Evolutionary conservation across 2,329 filamentous ascomycete species (phyloP), one percentile per base, ranked within the genome.

Genomic region (Orbilia ellipsospora): DNA sequence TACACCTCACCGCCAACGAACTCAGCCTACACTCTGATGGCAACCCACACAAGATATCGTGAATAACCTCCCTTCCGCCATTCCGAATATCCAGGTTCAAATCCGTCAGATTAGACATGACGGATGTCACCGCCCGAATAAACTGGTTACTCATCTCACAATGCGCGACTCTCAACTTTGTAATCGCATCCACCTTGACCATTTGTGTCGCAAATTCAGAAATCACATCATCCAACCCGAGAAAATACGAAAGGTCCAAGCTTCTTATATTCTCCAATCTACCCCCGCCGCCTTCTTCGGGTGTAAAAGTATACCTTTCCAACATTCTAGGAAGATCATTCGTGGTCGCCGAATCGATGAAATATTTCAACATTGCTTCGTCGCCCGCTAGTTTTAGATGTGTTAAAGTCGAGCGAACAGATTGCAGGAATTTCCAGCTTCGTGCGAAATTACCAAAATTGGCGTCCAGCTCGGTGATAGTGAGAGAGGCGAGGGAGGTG

Each of bases 151-250:
- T 44, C 6, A 2, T 3, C n/a, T 36, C 15, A 16, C 55, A 59
- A 3, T 18, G 8, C 6, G 44, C 2, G 16, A 59, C 44, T 59
- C 12, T 59, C 12, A 59, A 20, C 15, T 28, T 20, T 3, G 1
- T 13, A 6, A 59, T 8, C 10, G 2, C 44, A 28, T 59, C 31
- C 28, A 44, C 36, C 16, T 18, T 12, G 3, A 59, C 36, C 55
- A 59, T 59, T 4, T 44, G 20, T 7, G 20, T 10, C 23, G 23
- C 4, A 6, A 59, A 59, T 7, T n/a, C 20, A 4, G 23, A 6
- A 16, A 59, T 44, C 3, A 44, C 55, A 20, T 59, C 55, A 23
- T 59, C 55, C 55, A 59, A 5, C 10, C 20, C 44, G 10, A 59
- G 31, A 6, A 59, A 5, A 44, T 59, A 59, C 31, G 20, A 16